These are phyloP conservation scores for Tuber brumale DNA, from an alignment of 495 filamentous ascomycete genomes.

Conservation along the genomic window DNA sequence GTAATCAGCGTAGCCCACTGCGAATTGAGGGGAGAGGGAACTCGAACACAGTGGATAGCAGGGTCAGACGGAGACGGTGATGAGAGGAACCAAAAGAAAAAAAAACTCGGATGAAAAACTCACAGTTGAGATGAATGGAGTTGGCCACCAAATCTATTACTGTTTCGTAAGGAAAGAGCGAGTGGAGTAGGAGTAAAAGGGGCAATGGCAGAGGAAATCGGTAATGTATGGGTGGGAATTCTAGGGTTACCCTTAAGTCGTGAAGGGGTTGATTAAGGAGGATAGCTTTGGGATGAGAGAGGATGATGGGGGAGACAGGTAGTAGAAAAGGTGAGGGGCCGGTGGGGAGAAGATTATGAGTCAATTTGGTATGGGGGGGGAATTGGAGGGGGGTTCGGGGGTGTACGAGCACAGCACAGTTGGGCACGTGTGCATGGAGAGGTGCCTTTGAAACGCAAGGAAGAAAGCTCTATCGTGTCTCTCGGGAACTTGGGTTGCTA, in stretches of 20 bases:
- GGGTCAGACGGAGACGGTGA: background rate
- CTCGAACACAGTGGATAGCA: background rate
- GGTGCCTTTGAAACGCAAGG: background rate
- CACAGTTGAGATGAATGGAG: background rate
- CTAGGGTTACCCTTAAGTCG: conserved; percentile 6
- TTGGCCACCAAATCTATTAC: conserved; percentile 8
- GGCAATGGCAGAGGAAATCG: conserved; percentile 5
- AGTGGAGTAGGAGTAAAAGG: conserved; percentile 10
- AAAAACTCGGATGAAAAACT: conserved; percentile 8
- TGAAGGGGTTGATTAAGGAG: conserved; percentile 37
- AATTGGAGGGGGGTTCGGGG: conserved; percentile 16
- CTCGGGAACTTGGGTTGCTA: background rate
- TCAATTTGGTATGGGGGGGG: conserved; percentile 34
- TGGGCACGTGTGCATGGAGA: background rate
- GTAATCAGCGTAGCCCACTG: conserved; percentile 18
- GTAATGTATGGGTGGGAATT: background rate
- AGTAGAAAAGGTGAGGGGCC: conserved; percentile 5
- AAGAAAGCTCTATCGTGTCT: background rate
- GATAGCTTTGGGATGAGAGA: conserved; percentile 27
- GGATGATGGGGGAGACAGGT: conserved; percentile 31
- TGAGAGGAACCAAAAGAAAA: conserved; percentile 10
- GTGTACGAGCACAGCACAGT: background rate
- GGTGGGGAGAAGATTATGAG: conserved; percentile 32
- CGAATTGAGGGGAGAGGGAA: background rate
- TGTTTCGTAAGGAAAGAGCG: conserved; percentile 24